Percentiles rank a stretch among this genome's conserved stretches.
Evolutionary conservation across 148 eudicot species (phyloP).

Genomic region (Chenopodium quinoa): DNA sequence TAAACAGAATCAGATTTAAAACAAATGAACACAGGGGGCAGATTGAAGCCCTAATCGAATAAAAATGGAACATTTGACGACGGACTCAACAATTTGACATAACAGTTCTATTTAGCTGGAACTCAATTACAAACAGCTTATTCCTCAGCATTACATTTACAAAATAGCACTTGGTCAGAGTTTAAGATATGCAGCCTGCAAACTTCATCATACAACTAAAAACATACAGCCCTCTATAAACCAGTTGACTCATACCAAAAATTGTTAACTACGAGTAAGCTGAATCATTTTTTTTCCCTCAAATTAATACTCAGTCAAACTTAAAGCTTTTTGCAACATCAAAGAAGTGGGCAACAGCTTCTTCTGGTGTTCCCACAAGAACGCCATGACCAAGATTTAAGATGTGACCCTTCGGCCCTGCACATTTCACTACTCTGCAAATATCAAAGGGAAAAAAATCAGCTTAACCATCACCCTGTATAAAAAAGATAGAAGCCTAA

Average conservation of each 20-base stretch:
- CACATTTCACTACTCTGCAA: slow-evolving; percentile 85
- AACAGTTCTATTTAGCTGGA: background rate
- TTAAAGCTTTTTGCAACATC: slow-evolving; percentile 75
- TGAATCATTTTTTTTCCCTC: background rate
- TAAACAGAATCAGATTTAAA: no score
- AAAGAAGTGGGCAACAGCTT: slow-evolving; percentile 93
- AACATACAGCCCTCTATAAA: slow-evolving; percentile 7
- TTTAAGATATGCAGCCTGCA: slow-evolving; percentile 7
- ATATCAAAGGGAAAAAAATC: slow-evolving; percentile 14
- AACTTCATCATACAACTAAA: background rate
- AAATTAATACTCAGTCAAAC: slow-evolving; percentile 26
- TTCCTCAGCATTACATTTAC: background rate
- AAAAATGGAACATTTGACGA: no score
- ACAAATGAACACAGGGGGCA: no score
- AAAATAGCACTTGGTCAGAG: background rate
- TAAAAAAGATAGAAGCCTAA: background rate
- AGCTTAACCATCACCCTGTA: background rate
- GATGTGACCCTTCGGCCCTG: slow-evolving; percentile 84
- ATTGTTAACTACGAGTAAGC: background rate
- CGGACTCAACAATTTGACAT: background rate
- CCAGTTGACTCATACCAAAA: background rate
- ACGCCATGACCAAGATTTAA: slow-evolving; percentile 93
- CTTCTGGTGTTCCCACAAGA: slow-evolving; percentile 97
- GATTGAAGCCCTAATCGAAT: no score
- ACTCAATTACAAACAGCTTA: background rate